Conservation (phyloP, 805 yeast species). For the Wickerhamiella bombiphila region DNA sequence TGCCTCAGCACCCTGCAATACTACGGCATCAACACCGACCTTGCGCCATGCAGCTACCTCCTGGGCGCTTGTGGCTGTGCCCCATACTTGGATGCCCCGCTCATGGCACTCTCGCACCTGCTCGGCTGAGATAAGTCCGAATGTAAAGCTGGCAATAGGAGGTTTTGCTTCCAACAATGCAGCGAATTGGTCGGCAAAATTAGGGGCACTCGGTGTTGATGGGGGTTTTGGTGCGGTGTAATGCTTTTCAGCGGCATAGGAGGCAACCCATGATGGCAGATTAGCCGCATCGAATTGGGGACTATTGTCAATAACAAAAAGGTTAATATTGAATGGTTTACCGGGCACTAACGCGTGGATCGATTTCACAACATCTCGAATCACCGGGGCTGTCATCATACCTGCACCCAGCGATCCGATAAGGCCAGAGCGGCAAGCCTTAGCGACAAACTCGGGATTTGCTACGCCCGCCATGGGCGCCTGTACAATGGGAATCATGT, state of each 20-base stretch:
- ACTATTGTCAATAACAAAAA: background rate
- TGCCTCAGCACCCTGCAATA: background rate
- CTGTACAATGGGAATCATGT: background rate
- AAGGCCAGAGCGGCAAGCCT: background rate
- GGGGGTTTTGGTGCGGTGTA: background rate
- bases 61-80: background rate
- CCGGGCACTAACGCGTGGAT: background rate
- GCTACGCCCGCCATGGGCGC: background rate
- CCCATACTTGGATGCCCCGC: background rate
- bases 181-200: background rate
- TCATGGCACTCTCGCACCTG: background rate
- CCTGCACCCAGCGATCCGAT: background rate
- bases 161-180: background rate
- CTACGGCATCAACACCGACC: background rate
- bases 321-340: background rate
- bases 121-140: background rate
- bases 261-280: background rate
- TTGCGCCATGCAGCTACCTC: background rate
- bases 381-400: background rate
- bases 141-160: background rate
- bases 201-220: background rate
- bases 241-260: background rate
- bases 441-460: background rate
- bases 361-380: background rate
- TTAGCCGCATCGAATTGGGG: background rate